These are phyloP conservation scores for Gyrodon lividus DNA, from an alignment of 768 basidiomycete species.

Conservation along the genomic window DNA sequence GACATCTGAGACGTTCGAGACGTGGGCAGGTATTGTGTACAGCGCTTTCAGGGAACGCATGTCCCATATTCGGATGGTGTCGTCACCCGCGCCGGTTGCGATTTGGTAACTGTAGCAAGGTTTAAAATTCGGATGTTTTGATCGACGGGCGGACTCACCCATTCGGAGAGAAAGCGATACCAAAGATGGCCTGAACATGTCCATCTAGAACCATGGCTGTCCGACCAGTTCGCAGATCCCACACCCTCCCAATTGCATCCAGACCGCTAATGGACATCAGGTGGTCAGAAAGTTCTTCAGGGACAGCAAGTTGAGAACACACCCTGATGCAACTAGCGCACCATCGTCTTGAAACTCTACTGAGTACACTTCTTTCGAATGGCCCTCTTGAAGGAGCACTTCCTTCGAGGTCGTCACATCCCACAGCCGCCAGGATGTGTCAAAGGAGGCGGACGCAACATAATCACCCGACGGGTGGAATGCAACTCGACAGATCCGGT, in stretches of 20 bases:
- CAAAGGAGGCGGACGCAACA: conserved; percentile 92
- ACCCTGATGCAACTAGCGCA: conserved; percentile 92
- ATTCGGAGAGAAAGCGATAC: conserved; percentile 92
- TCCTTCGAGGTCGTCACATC: conserved; percentile 82
- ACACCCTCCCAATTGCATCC: conserved; percentile 95
- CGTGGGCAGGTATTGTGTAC: conserved; percentile 95
- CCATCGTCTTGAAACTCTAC: conserved; percentile 98
- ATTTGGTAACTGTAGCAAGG: conserved; percentile 78
- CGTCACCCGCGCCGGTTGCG: conserved; percentile 95
- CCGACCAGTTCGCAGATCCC: conserved; percentile 93
- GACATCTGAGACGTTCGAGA: conserved; percentile 92
- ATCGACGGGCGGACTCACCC: conserved; percentile 56
- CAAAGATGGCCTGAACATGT: conserved; percentile 89
- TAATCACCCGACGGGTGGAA: conserved; percentile 97
- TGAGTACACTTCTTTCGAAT: conserved; percentile 94
- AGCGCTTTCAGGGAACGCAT: conserved; percentile 89
- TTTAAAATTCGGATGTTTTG: conserved; percentile 2
- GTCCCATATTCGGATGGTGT: conserved; percentile 99
- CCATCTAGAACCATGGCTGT: conserved; percentile 99
- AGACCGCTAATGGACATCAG: conserved; percentile 60
- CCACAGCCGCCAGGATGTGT: conserved; percentile 98
- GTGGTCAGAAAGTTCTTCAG: not conserved
- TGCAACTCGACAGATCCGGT: conserved; percentile 88
- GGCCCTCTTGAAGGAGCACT: conserved; percentile 90
- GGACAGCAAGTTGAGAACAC: not conserved